These are phyloP conservation scores for Suhomyces sp. DNA, from an alignment of 805 yeast genomes.

Conservation along the genomic window DNA sequence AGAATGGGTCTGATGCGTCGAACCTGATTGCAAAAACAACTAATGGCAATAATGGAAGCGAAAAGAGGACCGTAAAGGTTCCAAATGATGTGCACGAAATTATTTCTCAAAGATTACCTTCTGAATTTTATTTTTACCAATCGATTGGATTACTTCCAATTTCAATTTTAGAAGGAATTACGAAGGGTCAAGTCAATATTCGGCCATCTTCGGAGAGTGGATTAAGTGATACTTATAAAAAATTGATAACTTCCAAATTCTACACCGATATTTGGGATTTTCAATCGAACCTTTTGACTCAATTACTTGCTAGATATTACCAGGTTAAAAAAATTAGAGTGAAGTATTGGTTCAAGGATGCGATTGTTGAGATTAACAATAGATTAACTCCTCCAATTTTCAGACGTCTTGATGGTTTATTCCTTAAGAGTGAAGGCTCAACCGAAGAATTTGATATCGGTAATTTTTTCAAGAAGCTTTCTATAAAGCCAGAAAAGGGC, in stretches of 20 bases:
- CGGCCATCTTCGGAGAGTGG: slow-evolving; percentile 69
- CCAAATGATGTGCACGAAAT: slow-evolving; percentile 84
- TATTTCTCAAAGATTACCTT: slow-evolving; percentile 81
- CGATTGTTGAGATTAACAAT: slow-evolving; percentile 45
- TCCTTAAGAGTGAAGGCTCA: slow-evolving; percentile 11
- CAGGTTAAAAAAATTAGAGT: slow-evolving; percentile 68
- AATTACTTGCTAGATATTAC: slow-evolving; percentile 76
- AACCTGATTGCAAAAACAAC: slow-evolving; percentile 12
- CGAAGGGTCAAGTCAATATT: slow-evolving; percentile 61
- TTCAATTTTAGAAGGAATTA: slow-evolving; percentile 63
- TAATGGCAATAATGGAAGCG: slow-evolving; percentile 3
- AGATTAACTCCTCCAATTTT: slow-evolving; percentile 55
- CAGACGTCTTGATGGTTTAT: slow-evolving; percentile 30
- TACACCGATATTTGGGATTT: slow-evolving; percentile 55
- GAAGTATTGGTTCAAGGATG: slow-evolving; percentile 54
- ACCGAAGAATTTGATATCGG: slow-evolving; percentile 25
- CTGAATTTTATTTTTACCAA: slow-evolving; percentile 78
- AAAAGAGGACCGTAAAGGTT: slow-evolving; percentile 28
- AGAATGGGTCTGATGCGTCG: slow-evolving; percentile 8
- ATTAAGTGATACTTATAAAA: slow-evolving; percentile 54
- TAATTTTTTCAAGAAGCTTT: slow-evolving; percentile 21
- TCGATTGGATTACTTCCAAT: slow-evolving; percentile 72
- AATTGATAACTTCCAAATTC: slow-evolving; percentile 46
- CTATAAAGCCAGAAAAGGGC: slow-evolving; percentile 19
- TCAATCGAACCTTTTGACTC: slow-evolving; percentile 66